Evolutionary conservation across 495 filamentous ascomycete species (phyloP).

Genomic region (Podospora anserina): DNA sequence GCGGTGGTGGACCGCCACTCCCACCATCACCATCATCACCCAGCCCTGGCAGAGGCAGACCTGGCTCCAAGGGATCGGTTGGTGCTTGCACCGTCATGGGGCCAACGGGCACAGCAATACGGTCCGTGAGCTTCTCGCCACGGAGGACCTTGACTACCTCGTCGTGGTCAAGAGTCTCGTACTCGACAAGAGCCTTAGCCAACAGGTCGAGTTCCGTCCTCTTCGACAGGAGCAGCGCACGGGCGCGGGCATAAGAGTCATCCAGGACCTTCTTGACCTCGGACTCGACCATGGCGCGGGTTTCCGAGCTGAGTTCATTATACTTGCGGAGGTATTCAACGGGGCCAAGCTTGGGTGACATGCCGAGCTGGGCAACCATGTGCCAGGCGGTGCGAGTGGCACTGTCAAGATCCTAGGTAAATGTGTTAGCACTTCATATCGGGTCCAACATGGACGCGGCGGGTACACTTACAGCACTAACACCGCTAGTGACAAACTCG

Average conservation of each 20-base stretch:
- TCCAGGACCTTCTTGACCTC: slow-evolving; percentile 85
- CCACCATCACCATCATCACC: slow-evolving; percentile 8
- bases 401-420: slow-evolving; percentile 66
- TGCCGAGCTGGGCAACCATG: slow-evolving; percentile 84
- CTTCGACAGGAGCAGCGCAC: slow-evolving; percentile 63
- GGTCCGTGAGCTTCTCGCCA: slow-evolving; percentile 72
- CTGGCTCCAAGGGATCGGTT: slow-evolving; percentile 23
- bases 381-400: slow-evolving; percentile 77
- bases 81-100: slow-evolving; percentile 48
- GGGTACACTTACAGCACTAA: slow-evolving; percentile 58
- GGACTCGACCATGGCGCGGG: slow-evolving; percentile 74
- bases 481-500: slow-evolving; percentile 83
- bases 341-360: slow-evolving; percentile 84
- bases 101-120: slow-evolving; percentile 46
- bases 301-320: slow-evolving; percentile 75
- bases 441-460: not conserved
- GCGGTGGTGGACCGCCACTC: slow-evolving; percentile 19
- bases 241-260: slow-evolving; percentile 72
- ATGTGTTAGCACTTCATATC: slow-evolving; percentile 21
- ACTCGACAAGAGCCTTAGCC: slow-evolving; percentile 85
- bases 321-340: slow-evolving; percentile 80
- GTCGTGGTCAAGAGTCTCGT: slow-evolving; percentile 81
- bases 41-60: slow-evolving; percentile 24
- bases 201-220: slow-evolving; percentile 81
- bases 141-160: slow-evolving; percentile 85